A percentile compares a stretch with the other conserved stretches of the same genome.
phyloP scores from a whole-genome alignment of 495 filamentous ascomycete species.

The Penicillium parvum region DNA sequence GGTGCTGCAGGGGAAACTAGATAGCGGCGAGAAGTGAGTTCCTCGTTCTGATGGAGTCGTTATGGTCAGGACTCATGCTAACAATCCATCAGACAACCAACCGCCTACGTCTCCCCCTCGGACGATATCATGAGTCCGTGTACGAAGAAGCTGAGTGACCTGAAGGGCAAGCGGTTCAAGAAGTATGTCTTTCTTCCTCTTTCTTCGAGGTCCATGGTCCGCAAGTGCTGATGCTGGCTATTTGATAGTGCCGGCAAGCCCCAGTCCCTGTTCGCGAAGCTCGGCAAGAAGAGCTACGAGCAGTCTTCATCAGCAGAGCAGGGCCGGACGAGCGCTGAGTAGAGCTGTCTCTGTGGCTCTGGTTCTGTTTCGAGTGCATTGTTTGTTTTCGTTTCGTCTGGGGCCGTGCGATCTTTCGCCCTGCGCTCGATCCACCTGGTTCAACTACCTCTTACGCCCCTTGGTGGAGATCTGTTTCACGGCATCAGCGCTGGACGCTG shows the following conservation, averaged over 20 bases:
- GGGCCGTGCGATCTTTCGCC: not conserved
- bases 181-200: conserved; percentile 31
- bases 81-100: conserved; percentile 35
- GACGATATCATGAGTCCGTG: conserved; percentile 91
- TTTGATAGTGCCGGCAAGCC: conserved; percentile 42
- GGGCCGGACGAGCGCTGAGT: conserved; percentile 14
- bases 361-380: not conserved
- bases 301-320: conserved; percentile 32
- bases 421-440: not conserved
- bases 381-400: not conserved
- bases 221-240: not conserved
- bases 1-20: conserved; percentile 66
- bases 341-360: not conserved
- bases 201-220: not conserved
- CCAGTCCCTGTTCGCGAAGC: conserved; percentile 46
- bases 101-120: conserved; percentile 82
- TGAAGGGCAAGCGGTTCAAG: conserved; percentile 76
- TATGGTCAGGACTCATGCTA: not conserved
- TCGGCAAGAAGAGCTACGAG: conserved; percentile 49
- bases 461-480: too few species aligned
- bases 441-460: too few species aligned
- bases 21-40: conserved; percentile 59
- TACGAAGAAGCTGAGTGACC: conserved; percentile 80
- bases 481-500: conserved; percentile 5
- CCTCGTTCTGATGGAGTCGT: not conserved